phyloP scores from a whole-genome alignment of 1,284 basidiomycete genomes.

The Tilletiopsis washingtonensis region DNA sequence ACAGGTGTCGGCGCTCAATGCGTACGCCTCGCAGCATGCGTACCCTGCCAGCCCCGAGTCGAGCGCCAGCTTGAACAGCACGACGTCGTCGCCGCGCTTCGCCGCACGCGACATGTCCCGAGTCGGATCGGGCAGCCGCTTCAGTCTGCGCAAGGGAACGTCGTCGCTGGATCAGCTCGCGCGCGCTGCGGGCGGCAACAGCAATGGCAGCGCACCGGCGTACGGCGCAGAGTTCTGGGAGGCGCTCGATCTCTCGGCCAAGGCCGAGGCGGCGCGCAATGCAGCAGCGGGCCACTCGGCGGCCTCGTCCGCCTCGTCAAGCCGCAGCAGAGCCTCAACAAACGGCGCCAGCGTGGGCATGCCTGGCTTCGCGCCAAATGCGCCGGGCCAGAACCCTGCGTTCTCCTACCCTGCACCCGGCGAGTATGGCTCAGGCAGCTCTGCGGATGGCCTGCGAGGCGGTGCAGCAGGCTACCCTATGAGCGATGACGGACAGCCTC shows the following conservation, averaged over 20 bases:
- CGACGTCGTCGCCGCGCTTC: constrained; percentile 20
- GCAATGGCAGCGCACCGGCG: not conserved
- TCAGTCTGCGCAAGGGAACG: not conserved
- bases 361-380: too few species aligned
- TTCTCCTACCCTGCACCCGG: too few species aligned
- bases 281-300: too few species aligned
- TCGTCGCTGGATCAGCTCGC: constrained; percentile 3
- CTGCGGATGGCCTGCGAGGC: too few species aligned
- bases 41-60: constrained; percentile 32
- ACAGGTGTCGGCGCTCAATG: constrained; percentile 22
- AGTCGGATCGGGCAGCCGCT: constrained; percentile 21
- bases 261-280: not conserved
- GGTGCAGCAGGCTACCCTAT: too few species aligned
- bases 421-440: too few species aligned
- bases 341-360: too few species aligned
- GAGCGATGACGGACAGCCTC: not conserved
- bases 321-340: too few species aligned
- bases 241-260: constrained; percentile 9
- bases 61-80: constrained; percentile 22
- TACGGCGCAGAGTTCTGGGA: constrained; percentile 18
- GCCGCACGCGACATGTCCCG: constrained; percentile 17
- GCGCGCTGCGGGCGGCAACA: not conserved
- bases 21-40: constrained; percentile 19
- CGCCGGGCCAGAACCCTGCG: too few species aligned
- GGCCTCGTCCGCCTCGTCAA: too few species aligned